A percentile compares a stretch with the other conserved stretches of the same genome.
Evolutionary conservation across 2,329 filamentous ascomycete species (phyloP).

Genomic region (Aschersonia sp.): DNA sequence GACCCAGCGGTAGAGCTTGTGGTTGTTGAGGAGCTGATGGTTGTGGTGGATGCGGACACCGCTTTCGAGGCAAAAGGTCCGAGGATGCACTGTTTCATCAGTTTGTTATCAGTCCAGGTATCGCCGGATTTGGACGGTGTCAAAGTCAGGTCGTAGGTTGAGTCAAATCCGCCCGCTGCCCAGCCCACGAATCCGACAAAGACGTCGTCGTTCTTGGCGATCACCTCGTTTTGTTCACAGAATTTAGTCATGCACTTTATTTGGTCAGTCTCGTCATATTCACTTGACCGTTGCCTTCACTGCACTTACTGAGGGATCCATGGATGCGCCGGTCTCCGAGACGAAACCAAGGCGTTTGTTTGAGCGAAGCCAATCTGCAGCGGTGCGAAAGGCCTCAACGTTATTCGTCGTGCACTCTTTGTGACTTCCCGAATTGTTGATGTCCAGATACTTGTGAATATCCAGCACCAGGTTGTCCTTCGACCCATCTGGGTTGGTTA

Average conservation of each 20-base stretch:
- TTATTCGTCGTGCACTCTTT: conserved; percentile 38
- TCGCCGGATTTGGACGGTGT: conserved; percentile 17
- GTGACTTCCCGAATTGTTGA: conserved; percentile 38
- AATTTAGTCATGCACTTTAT: conserved; percentile 25
- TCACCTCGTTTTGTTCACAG: conserved; percentile 30
- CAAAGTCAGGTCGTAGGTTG: conserved; percentile 26
- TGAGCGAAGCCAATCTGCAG: conserved; percentile 30
- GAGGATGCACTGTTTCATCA: conserved; percentile 28
- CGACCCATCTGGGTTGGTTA: conserved; percentile 45
- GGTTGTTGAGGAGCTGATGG: neutral
- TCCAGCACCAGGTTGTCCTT: conserved; percentile 42
- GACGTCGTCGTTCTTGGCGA: conserved; percentile 30
- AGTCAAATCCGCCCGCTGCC: conserved; percentile 29
- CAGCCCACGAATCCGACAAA: conserved; percentile 31
- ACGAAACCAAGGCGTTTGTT: conserved; percentile 34
- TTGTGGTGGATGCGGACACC: neutral
- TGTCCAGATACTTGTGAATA: conserved; percentile 46
- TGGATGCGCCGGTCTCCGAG: conserved; percentile 37
- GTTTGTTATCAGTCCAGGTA: conserved; percentile 20
- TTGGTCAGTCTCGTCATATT: too few species aligned
- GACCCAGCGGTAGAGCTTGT: neutral
- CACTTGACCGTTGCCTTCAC: neutral
- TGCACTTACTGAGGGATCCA: conserved; percentile 20
- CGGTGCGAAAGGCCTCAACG: conserved; percentile 28
- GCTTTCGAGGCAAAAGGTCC: conserved; percentile 12